Conservation (phyloP, 768 basidiomycete genomes). For the Calvatia gigantea region DNA sequence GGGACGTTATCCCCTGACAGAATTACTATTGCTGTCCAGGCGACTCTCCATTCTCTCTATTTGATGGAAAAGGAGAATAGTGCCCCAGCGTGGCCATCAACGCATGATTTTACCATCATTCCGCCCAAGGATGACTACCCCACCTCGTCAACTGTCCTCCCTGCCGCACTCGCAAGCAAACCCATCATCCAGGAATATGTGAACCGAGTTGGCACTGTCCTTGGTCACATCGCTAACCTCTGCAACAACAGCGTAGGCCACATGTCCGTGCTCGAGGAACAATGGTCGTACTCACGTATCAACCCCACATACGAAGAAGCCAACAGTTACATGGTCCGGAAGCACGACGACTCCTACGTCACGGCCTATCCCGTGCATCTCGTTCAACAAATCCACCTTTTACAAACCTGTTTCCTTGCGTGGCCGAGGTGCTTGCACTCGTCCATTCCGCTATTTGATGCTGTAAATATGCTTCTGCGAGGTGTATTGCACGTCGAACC, state of each 20-base stretch:
- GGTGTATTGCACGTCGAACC: conserved; percentile 88
- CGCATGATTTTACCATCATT: conserved; percentile 57
- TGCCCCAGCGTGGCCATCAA: conserved; percentile 77
- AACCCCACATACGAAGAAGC: conserved; percentile 65
- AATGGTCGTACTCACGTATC: conserved; percentile 65
- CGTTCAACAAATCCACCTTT: conserved; percentile 61
- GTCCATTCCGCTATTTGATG: conserved; percentile 50
- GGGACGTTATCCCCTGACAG: conserved; percentile 63
- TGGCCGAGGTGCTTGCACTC: conserved; percentile 80
- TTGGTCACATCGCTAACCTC: conserved; percentile 52
- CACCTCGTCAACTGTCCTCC: conserved; percentile 60
- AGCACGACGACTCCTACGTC: conserved; percentile 57
- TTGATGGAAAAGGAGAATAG: conserved; percentile 68
- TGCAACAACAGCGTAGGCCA: conserved; percentile 65
- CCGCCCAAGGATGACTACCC: conserved; percentile 65
- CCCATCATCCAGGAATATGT: conserved; percentile 71
- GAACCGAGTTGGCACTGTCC: conserved; percentile 54
- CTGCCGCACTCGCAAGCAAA: conserved; percentile 52
- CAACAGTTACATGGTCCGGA: conserved; percentile 61
- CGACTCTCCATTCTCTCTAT: conserved; percentile 69
- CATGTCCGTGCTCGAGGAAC: conserved; percentile 85
- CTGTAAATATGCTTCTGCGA: conserved; percentile 74
- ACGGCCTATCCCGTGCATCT: conserved; percentile 66
- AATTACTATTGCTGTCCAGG: conserved; percentile 70
- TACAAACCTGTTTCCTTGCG: conserved; percentile 75